A percentile compares a stretch with the other conserved stretches of the same genome.
Conservation (phyloP, 805 yeast genomes). For the Wickerhamiella australiensis region DNA sequence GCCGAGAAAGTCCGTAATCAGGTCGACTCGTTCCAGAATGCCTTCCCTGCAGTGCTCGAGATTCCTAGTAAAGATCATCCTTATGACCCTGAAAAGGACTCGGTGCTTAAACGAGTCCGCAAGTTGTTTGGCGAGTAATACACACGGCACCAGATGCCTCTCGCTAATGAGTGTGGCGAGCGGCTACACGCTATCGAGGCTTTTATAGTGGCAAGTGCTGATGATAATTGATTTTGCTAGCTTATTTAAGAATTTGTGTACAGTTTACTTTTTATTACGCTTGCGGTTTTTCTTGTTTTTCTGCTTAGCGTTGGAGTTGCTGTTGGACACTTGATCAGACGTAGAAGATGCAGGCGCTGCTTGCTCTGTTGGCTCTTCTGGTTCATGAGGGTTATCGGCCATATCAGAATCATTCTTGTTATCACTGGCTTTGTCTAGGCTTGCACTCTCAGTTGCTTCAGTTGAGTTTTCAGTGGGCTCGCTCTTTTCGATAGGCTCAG, state of each 20-base stretch:
- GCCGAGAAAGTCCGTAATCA: constrained; percentile 79
- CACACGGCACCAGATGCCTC: not conserved
- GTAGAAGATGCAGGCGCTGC: no score
- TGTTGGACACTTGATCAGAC: not conserved
- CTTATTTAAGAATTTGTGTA: not conserved
- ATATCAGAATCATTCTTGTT: no score
- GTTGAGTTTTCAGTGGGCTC: no score
- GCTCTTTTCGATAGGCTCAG: no score
- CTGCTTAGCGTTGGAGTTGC: constrained; percentile 16
- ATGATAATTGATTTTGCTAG: no score
- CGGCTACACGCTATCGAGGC: no score
- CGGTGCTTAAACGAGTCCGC: constrained; percentile 86
- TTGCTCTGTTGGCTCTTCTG: no score
- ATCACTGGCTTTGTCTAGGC: no score
- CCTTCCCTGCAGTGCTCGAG: constrained; percentile 93
- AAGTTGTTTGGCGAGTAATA: constrained; percentile 80
- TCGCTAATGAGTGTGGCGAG: not conserved
- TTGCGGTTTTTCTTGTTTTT: constrained; percentile 18
- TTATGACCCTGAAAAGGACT: constrained; percentile 96
- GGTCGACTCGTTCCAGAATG: constrained; percentile 73
- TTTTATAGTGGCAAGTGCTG: no score
- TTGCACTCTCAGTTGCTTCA: no score
- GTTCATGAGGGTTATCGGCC: no score
- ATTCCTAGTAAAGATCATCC: constrained; percentile 98
- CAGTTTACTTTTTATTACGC: constrained; percentile 13